Conservation (phyloP, 2,329 filamentous ascomycete genomes). For the Diaporthe destruens region DNA sequence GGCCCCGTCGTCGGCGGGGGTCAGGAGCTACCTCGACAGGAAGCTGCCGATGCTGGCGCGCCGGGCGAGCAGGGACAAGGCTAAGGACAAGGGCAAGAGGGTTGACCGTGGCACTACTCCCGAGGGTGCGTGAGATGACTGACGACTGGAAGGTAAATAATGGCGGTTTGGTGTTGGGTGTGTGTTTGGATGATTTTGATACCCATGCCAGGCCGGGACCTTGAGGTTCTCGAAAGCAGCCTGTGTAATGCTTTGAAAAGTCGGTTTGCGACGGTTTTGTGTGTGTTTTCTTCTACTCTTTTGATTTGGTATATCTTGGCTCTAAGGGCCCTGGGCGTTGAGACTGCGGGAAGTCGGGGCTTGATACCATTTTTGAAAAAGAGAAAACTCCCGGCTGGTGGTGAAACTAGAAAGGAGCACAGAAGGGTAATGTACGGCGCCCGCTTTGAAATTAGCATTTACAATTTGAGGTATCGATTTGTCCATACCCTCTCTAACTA, state of each 20-base stretch:
- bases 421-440: no score
- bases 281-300: background rate
- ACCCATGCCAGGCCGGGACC: slow-evolving; percentile 8
- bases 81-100: background rate
- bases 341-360: background rate
- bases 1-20: slow-evolving; percentile 1
- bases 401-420: background rate
- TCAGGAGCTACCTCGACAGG: slow-evolving; percentile 24
- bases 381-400: background rate
- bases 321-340: slow-evolving; percentile 10
- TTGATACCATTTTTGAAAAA: background rate
- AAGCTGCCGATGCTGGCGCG: slow-evolving; percentile 22
- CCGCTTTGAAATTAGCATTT: background rate
- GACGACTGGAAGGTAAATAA: background rate
- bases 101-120: background rate
- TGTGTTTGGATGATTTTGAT: slow-evolving; percentile 14
- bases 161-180: background rate
- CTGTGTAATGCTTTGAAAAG: slow-evolving; percentile 3
- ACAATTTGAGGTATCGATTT: no score
- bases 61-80: slow-evolving; percentile 1
- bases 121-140: background rate
- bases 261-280: background rate
- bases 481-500: background rate
- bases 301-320: background rate
- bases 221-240: background rate